phyloP scores from a whole-genome alignment of 169 alveolate genomes.

The Eimeria maxima region DNA sequence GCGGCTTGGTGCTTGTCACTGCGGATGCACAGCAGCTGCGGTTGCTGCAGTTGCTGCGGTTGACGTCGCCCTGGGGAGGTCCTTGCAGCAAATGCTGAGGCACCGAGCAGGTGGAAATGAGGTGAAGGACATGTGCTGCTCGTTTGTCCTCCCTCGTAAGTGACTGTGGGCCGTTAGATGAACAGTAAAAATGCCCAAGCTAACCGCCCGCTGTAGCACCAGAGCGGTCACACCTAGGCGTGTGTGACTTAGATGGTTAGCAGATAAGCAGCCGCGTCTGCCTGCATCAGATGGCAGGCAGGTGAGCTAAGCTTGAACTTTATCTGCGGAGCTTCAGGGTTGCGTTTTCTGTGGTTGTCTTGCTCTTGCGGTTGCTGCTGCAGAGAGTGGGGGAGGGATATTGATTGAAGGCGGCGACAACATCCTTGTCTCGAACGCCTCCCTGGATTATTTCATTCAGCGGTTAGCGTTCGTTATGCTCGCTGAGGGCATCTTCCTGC shows the following conservation, averaged over 20 bases:
- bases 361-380: slow-evolving; percentile 6
- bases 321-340: not conserved
- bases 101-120: slow-evolving; percentile 67
- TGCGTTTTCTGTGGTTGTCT: not conserved
- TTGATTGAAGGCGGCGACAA: slow-evolving; percentile 58
- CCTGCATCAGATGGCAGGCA: not conserved
- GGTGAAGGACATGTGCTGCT: slow-evolving; percentile 55
- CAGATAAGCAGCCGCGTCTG: not conserved
- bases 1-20: slow-evolving; percentile 35
- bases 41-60: slow-evolving; percentile 61
- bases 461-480: slow-evolving; percentile 67
- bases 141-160: slow-evolving; percentile 79
- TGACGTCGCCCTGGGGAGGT: slow-evolving; percentile 71
- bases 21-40: slow-evolving; percentile 56
- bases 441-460: slow-evolving; percentile 76
- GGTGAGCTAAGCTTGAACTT: not conserved
- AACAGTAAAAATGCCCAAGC: not conserved
- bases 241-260: not conserved
- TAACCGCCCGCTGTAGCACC: not conserved
- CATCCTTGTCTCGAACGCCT: slow-evolving; percentile 49
- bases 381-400: slow-evolving; percentile 48
- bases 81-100: slow-evolving; percentile 73
- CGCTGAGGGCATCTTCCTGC: slow-evolving; percentile 80
- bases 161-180: not conserved
- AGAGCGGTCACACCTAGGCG: not conserved